phyloP scores from a whole-genome alignment of 345 rosid genomes.

The Lepidium didymum region DNA sequence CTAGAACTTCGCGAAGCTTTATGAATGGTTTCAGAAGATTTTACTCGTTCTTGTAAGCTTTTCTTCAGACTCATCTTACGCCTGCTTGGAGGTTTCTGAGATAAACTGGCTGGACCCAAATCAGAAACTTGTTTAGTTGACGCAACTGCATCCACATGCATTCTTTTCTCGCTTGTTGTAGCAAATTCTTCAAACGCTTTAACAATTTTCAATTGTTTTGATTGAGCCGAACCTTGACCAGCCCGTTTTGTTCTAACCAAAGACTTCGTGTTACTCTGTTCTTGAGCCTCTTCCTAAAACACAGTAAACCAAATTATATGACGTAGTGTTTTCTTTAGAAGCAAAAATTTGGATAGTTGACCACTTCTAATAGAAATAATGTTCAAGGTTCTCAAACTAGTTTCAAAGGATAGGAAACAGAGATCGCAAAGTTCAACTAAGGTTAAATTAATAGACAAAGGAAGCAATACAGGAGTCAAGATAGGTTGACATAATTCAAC shows the following conservation, averaged over 20 bases:
- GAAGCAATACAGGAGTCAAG: background rate
- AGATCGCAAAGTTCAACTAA: background rate
- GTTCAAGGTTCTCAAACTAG: background rate
- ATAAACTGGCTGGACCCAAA: constrained; percentile 30
- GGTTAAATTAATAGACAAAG: background rate
- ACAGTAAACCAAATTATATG: constrained; percentile 4
- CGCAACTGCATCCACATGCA: constrained; percentile 26
- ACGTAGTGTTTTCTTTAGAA: constrained; percentile 4
- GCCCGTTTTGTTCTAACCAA: constrained; percentile 34
- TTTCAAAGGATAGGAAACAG: constrained; percentile 3
- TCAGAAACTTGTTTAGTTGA: constrained; percentile 43
- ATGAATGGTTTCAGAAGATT: constrained; percentile 33
- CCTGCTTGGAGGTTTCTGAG: constrained; percentile 43
- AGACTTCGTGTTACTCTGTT: constrained; percentile 29
- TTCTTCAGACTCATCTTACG: constrained; percentile 57
- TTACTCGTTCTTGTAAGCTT: constrained; percentile 34
- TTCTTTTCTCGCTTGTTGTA: constrained; percentile 37
- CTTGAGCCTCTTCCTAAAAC: constrained; percentile 42
- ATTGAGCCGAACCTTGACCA: constrained; percentile 36
- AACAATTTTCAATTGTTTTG: constrained; percentile 41
- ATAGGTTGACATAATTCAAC: background rate
- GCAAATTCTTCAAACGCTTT: constrained; percentile 34
- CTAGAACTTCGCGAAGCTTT: constrained; percentile 37
- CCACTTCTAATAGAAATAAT: background rate
- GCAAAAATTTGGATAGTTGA: background rate